A percentile compares a stretch with the other conserved stretches of the same genome.
Evolutionary conservation across 495 filamentous ascomycete genomes (phyloP).

Genomic region (Aspergillus kassunensis): DNA sequence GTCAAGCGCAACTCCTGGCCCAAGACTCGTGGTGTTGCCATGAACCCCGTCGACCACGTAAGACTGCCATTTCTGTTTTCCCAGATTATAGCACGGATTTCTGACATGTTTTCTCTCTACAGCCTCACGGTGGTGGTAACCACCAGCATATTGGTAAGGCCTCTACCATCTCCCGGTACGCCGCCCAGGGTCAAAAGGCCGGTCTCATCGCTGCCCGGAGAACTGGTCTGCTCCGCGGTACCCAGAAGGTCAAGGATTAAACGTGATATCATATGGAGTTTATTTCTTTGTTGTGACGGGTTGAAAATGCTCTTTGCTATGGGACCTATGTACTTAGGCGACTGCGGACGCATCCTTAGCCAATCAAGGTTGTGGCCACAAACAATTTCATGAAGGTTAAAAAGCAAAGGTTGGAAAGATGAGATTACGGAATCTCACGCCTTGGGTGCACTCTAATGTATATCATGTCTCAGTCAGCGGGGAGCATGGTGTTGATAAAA

Average conservation of each 20-base stretch:
- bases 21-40: conserved; percentile 99
- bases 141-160: conserved; percentile 99
- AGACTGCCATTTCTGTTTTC: conserved; percentile 22
- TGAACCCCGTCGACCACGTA: conserved; percentile 99
- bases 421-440: conserved; percentile 11
- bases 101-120: conserved; percentile 31
- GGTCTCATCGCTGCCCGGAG: conserved; percentile 99
- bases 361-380: conserved; percentile 47
- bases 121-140: conserved; percentile 99
- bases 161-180: conserved; percentile 97
- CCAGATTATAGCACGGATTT: conserved; percentile 1
- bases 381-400: conserved; percentile 33
- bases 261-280: conserved; percentile 40
- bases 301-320: conserved; percentile 50
- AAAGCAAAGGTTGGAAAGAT: conserved; percentile 23
- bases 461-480: background rate
- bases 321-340: conserved; percentile 51
- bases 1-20: conserved; percentile 99
- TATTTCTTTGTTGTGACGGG: conserved; percentile 46
- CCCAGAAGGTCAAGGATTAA: conserved; percentile 96
- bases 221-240: conserved; percentile 98
- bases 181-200: conserved; percentile 98
- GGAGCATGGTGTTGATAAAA: conserved; percentile 10
- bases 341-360: conserved; percentile 45
- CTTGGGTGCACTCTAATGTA: conserved; percentile 5